These are phyloP conservation scores for Cryptococcus neoformans DNA, from an alignment of 1,284 basidiomycete species.

Conservation along the genomic window DNA sequence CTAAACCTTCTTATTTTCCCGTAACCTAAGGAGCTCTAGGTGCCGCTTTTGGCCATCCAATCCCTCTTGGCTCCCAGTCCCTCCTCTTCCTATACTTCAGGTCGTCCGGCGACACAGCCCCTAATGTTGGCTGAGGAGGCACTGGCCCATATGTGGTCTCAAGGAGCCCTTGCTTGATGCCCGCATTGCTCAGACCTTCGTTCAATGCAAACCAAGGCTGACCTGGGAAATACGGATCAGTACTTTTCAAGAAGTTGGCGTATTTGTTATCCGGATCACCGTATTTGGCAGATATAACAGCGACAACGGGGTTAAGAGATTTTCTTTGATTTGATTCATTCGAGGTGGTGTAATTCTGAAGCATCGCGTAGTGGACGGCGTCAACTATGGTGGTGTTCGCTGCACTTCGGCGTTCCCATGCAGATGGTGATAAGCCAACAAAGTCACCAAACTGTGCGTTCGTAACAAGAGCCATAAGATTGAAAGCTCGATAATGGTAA, in stretches of 20 bases:
- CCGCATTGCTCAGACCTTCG: not conserved
- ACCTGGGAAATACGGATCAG: not conserved
- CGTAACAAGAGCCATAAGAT: constrained; percentile 24
- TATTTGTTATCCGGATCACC: constrained; percentile 36
- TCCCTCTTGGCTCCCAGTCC: not conserved
- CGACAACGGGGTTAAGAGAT: constrained; percentile 24
- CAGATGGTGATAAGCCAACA: constrained; percentile 5
- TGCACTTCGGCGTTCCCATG: constrained; percentile 20
- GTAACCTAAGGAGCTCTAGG: too few species aligned
- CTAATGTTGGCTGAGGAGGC: not conserved
- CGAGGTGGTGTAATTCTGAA: constrained; percentile 5
- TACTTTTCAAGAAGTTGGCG: constrained; percentile 16
- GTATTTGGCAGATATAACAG: constrained; percentile 25
- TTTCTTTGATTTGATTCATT: constrained; percentile 1
- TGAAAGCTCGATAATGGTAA: constrained; percentile 43
- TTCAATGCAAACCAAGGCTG: not conserved
- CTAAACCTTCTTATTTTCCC: too few species aligned
- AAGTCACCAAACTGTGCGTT: constrained; percentile 16
- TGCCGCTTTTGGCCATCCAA: not conserved
- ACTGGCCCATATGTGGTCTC: not conserved
- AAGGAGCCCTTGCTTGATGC: not conserved
- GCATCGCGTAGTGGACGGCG: constrained; percentile 34
- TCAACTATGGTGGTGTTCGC: constrained; percentile 25
- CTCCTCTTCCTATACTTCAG: not conserved
- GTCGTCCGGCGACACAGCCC: too few species aligned